Evolutionary conservation across 1,139 yeast genomes (phyloP).

Genomic region (Protomyces inundatus): DNA sequence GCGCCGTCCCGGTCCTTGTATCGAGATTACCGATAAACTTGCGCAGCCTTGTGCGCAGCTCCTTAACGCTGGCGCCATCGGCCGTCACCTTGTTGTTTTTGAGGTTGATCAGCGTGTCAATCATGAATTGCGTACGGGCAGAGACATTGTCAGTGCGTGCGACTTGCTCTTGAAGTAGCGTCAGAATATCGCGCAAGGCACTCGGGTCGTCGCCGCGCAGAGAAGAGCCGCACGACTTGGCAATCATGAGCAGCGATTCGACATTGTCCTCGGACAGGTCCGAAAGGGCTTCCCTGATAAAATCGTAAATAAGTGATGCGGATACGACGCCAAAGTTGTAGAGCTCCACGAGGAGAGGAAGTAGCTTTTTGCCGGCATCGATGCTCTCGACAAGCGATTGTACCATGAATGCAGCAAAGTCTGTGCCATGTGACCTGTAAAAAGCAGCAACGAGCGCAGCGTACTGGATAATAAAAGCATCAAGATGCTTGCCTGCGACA

Average conservation of each 20-base stretch:
- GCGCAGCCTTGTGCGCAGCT: constrained; percentile 56
- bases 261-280: constrained; percentile 67
- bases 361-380: constrained; percentile 49
- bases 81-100: constrained; percentile 61
- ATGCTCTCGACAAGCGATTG: constrained; percentile 71
- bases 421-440: constrained; percentile 72
- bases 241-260: constrained; percentile 65
- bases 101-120: constrained; percentile 78
- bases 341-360: constrained; percentile 69
- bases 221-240: constrained; percentile 66
- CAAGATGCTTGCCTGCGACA: constrained; percentile 64
- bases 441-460: constrained; percentile 72
- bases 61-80: constrained; percentile 44
- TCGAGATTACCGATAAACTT: constrained; percentile 54
- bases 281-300: constrained; percentile 54
- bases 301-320: constrained; percentile 68
- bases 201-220: constrained; percentile 86
- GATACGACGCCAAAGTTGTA: constrained; percentile 74
- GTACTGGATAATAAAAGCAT: constrained; percentile 72
- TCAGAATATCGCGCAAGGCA: constrained; percentile 73
- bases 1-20: constrained; percentile 43
- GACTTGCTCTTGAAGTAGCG: constrained; percentile 50
- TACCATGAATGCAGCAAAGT: constrained; percentile 81
- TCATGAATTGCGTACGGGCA: constrained; percentile 70
- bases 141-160: constrained; percentile 38